Evolutionary conservation across 257 asterid species (phyloP), one percentile per base, ranked within the genome.

Genomic region (Scutellaria barbata): DNA sequence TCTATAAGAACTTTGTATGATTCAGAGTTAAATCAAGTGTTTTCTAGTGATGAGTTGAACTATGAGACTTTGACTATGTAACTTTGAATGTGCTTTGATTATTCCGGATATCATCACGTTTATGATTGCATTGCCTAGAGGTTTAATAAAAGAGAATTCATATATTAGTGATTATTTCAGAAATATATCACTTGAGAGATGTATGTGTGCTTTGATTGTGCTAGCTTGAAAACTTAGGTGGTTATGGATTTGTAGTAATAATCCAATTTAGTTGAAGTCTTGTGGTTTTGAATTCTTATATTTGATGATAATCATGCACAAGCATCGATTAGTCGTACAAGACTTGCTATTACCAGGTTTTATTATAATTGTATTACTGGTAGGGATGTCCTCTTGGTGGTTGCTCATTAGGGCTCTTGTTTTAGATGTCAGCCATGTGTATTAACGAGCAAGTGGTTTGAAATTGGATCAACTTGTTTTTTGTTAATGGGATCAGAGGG

Each of bases 221-320:
- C 35, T 40, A 10, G 70, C 42, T 14, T 40, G 64, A 46, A 30
- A 57, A 18, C 7, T 6, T 35, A 11, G 43, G 11, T 58, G 42
- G 35, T 33, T 39, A 7, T 5, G 20, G 16, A 18, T 16, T 18
- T 14, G 11, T 25, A 9, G 17, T 30, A 30, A 30, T 25, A 7
- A 13, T 50, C 10, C 20, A n/a, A 10, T 50, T 2, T 25, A 35
- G 69, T 51, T 68, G 60, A 61, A 57, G 18, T 75, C 16, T 50
- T 13, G 10, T 37, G 48, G 9, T 40, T 10, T 46, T 3, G 4
- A 0, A 30, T 53, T 39, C 39, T 41, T 16, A 22, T 3, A 8
- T 42, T 63, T 10, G 50, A 16, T 25, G 33, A 37, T 37, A 14
- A n/a, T 30, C n/a, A 13, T 62, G 70, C 9, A 54, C 39, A 8